Base-by-base conservation (phyloP, 2,329 filamentous ascomycete species). In the Ascochyta clinopodiicola region DNA sequence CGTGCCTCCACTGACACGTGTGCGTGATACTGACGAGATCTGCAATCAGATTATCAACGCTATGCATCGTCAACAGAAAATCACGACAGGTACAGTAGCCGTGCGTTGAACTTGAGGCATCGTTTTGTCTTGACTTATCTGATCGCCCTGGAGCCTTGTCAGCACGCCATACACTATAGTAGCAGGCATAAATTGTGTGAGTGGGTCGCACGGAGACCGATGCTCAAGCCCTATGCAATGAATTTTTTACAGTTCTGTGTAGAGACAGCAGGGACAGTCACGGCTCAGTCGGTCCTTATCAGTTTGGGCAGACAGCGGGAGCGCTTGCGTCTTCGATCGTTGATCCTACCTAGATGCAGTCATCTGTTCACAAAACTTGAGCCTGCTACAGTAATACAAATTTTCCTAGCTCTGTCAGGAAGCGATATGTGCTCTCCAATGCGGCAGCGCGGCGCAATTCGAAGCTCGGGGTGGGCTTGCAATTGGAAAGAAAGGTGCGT, bases 371-470 rank as follows among this genome's bases (percentile, higher is more conserved):
- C 22, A 4, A 24, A 24, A 24, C 22, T 24, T 24, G 22, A 24
- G 22, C 22, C 22, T 24, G 22, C 22, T 24, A 24, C 22, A 4
- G 22, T 24, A 6, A 24, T 24, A 24, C 4, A 24, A 24, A 24
- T 4, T 24, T 24, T 6, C 22, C 22, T 24, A 36, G 42, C 42
- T 37, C 36, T 17, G 32, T 24, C 32, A 43, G 46, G 52, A 46
- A 56, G 36, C 31, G 21, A 51, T 13, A 29, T 43, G 43, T 50
- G 43, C 46, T 42, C 52, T 51, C 52, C 52, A 46, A 43, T 29
- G 27, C 36, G 25, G 43, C 31, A 27, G 2, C 29, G 38, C 46
- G 46, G 19, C 21, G 44, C 31, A 27, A 32, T 37, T 15, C 35
- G 29, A 19, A 49, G 21, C 34, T 44, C 34, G 45, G 29, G 17